These are phyloP conservation scores for Pinus tabuliformis DNA, from an alignment of 75 land plant genomes.

Conservation along the genomic window DNA sequence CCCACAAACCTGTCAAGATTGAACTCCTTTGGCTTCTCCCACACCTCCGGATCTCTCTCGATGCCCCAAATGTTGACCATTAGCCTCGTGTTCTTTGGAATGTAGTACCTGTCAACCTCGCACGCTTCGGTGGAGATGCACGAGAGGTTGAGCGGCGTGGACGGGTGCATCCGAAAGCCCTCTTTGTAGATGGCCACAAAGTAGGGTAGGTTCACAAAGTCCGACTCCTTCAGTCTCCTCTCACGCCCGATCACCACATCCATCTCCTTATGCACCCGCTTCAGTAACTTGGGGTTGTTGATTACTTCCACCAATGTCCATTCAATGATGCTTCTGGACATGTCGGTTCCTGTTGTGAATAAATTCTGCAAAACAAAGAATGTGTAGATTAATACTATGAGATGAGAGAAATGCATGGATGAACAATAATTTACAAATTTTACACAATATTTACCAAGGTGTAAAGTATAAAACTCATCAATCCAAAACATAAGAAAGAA, in stretches of 20 bases:
- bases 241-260: slow-evolving; percentile 5
- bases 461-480: too few relatives aligned
- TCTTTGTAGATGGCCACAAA: slow-evolving; percentile 11
- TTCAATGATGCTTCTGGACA: neutral
- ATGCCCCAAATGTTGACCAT: slow-evolving; percentile 32
- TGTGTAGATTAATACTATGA: too few relatives aligned
- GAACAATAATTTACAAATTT: too few relatives aligned
- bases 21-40: slow-evolving; percentile 28
- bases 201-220: slow-evolving; percentile 8
- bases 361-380: neutral
- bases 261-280: neutral
- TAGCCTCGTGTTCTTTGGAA: slow-evolving; percentile 20
- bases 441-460: too few relatives aligned
- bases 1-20: slow-evolving; percentile 31
- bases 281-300: neutral
- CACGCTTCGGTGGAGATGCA: slow-evolving; percentile 8
- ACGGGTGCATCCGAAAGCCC: slow-evolving; percentile 19
- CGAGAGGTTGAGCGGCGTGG: slow-evolving; percentile 22
- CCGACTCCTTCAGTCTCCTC: slow-evolving; percentile 7
- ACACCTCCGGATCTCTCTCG: slow-evolving; percentile 23
- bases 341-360: neutral
- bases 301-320: neutral
- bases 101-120: slow-evolving; percentile 15
- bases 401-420: fast-evolving
- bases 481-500: too few relatives aligned